Evolutionary conservation across 2,329 filamentous ascomycete species (phyloP), one percentile per base, ranked within the genome.

Genomic region (Monilinia polystroma): DNA sequence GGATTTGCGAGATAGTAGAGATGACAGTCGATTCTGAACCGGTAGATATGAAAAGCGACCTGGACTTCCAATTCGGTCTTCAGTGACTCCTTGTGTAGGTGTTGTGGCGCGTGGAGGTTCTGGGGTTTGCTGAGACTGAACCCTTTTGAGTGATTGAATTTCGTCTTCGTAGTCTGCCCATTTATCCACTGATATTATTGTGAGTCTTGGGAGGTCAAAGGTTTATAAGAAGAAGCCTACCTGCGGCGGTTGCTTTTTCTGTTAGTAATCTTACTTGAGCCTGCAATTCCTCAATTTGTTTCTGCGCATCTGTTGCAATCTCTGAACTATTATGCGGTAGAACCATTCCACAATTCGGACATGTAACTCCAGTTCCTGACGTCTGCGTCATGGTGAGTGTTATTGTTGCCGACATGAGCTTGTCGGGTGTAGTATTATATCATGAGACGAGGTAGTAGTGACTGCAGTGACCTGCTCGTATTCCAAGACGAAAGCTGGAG

Each of bases 81-180:
- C 77, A 63, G 78, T 77, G 63, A 77, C 58, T 49, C 64, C 49
- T 68, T 56, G 62, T 53, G 66, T 62, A 56, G 64, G 68, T 56
- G 65, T 62, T 54, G 65, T 52, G 26, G 47, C 45, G 12, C 41
- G 43, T 23, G 41, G 55, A 18, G 53, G 52, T 32, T 60, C 65
- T 20, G 32, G n/a, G 4, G 23, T 65, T 64, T 71, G 65, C 47
- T 72, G 59, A 70, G 72, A 70, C 72, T 62, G 75, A 38, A 43
- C 35, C 74, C 78, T 79, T 71, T 85, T 85, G 65, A 92, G 81
- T 55, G 78, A 81, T 55, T 85, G 81, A 52, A 93, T 83, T 76
- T 93, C 89, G 77, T 92, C 90, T 79, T 94, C 91, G 81, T 92
- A 93, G 80, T 92, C 89, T 74, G 90, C 89, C 84, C 85, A 88